Evolutionary conservation across 345 rosid genomes (phyloP).

Genomic region (Lepidium aucheri): DNA sequence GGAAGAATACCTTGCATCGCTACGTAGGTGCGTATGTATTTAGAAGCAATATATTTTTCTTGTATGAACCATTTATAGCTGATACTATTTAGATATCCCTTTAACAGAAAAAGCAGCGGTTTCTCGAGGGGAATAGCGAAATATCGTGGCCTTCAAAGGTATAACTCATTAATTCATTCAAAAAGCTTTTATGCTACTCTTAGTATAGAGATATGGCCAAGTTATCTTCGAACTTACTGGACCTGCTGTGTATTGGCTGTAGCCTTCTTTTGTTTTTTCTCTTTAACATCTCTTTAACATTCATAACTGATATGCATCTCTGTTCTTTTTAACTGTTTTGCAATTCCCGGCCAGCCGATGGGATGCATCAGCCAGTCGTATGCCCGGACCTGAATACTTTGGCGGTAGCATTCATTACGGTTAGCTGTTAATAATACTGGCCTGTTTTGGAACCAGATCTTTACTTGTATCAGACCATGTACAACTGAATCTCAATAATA

Average conservation of each 20-base stretch:
- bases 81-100: conserved; percentile 24
- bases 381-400: conserved; percentile 76
- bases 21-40: conserved; percentile 55
- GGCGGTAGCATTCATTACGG: conserved; percentile 52
- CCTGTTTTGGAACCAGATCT: not conserved
- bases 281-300: not conserved
- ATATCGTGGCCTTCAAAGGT: conserved; percentile 95
- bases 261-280: not conserved
- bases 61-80: conserved; percentile 22
- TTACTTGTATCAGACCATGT: not conserved
- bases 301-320: conserved; percentile 9
- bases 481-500: not conserved
- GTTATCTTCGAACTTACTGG: not conserved
- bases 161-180: not conserved
- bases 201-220: not conserved
- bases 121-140: conserved; percentile 93
- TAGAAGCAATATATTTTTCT: not conserved
- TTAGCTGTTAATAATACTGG: conserved; percentile 18
- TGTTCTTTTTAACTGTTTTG: conserved; percentile 7
- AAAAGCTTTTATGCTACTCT: not conserved
- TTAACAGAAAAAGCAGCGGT: conserved; percentile 92
- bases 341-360: conserved; percentile 48
- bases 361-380: conserved; percentile 74
- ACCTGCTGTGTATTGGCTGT: not conserved
- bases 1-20: conserved; percentile 93